Conservation (phyloP, 345 rosid genomes). For the Erodium maritimum region DNA sequence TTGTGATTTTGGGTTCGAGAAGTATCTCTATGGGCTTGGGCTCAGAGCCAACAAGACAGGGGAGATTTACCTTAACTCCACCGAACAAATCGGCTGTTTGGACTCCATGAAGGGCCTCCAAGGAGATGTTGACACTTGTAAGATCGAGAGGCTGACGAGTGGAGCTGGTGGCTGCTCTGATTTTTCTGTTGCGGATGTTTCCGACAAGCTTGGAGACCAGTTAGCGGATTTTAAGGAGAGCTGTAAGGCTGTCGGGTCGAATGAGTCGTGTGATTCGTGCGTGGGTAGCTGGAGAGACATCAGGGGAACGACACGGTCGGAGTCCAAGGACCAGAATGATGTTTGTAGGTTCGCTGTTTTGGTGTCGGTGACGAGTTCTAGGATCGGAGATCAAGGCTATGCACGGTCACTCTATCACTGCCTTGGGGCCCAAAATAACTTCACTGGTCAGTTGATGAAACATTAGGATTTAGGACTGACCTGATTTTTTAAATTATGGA, state of each 20-base stretch:
- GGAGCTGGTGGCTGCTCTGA: conserved; percentile 31
- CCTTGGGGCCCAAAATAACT: conserved; percentile 12
- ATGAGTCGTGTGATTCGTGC: conserved; percentile 18
- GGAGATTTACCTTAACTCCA: conserved; percentile 17
- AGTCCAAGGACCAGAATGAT: conserved; percentile 5
- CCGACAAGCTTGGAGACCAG: conserved; percentile 9
- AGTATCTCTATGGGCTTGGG: conserved; percentile 24
- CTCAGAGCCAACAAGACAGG: conserved; percentile 25
- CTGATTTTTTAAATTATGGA: too few species aligned
- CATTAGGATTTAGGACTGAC: background rate
- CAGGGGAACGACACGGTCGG: background rate
- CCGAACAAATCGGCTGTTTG: conserved; percentile 26
- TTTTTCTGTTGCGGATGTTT: conserved; percentile 25
- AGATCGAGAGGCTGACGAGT: conserved; percentile 30
- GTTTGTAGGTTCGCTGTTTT: conserved; percentile 34
- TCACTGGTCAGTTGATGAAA: conserved; percentile 11
- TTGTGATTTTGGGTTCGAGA: conserved; percentile 18
- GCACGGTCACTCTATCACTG: conserved; percentile 17
- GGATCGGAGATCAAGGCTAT: conserved; percentile 20
- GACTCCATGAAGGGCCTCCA: conserved; percentile 11
- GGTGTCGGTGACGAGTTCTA: conserved; percentile 23
- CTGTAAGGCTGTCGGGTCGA: conserved; percentile 14
- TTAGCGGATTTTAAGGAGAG: conserved; percentile 13
- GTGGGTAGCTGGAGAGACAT: conserved; percentile 25
- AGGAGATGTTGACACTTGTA: conserved; percentile 19